These are phyloP conservation scores for Centella asiatica DNA, from an alignment of 129 eudicot genomes.

Conservation along the genomic window DNA sequence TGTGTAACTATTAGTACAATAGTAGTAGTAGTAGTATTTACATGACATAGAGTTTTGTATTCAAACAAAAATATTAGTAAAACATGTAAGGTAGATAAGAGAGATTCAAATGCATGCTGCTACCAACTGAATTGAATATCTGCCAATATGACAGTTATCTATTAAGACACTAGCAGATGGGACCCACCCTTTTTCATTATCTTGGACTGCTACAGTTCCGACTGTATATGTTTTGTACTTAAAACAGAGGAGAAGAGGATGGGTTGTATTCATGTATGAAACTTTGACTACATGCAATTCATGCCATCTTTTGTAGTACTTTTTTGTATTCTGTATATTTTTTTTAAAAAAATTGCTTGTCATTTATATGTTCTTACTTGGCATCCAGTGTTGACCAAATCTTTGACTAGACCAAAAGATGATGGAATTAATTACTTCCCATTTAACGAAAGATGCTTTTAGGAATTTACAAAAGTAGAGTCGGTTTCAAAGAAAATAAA, in stretches of 20 bases:
- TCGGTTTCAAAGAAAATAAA: no score
- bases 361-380: constrained; percentile 15
- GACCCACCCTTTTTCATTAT: constrained; percentile 3
- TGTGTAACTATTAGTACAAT: neutral
- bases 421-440: constrained; percentile 1
- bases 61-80: no score
- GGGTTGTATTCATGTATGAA: neutral
- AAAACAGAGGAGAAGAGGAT: constrained; percentile 4
- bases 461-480: neutral
- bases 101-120: no score
- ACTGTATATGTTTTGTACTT: constrained; percentile 18
- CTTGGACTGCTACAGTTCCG: constrained; percentile 5
- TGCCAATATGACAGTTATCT: constrained; percentile 4
- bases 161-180: constrained; percentile 15
- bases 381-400: constrained; percentile 16
- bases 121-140: no score
- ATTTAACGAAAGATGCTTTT: constrained; percentile 10
- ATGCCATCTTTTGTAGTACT: no score
- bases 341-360: constrained; percentile 15
- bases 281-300: constrained; percentile 20
- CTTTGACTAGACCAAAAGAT: constrained; percentile 8
- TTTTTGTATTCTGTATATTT: no score
- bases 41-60: constrained; percentile 35
- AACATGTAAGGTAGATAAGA: no score
- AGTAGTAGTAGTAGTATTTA: no score